Evolutionary conservation across 306 rosid species (phyloP), one percentile per base, ranked within the genome.

Genomic region (Cicer cuneatum): DNA sequence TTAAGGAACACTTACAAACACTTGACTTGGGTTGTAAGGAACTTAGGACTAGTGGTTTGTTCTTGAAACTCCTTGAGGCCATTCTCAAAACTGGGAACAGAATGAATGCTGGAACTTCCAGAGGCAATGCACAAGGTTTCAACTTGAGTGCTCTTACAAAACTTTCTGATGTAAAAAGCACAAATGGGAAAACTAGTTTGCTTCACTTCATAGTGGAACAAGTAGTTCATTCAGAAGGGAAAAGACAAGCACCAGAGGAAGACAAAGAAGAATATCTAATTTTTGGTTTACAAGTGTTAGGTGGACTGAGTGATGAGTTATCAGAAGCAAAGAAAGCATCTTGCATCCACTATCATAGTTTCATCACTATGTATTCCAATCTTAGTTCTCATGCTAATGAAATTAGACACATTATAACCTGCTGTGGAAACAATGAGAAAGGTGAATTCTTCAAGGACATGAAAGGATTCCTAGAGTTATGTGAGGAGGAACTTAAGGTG

Each of bases 101-200:
- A 41, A 84, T 94, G 98, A 94, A 94, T 80, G 90, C 92, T 15
- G 98, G 97, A 73, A 93, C 98, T 45, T 71, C 90, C 2, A 84
- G 97, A 80, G 98, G 96, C 35, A 86, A 86, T 74, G 95, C 92
- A 6, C 89, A 87, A 76, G 98, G 90, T 7, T 94, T 94, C 89
- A 87, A 94, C 76, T 83, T 92, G 12, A 82, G 65, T 16, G 74
- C 97, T 58, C 97, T 94, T 35, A 67, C 77, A 53, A 94, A 86
- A 65, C 89, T 91, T 53, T 83, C 94, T 74, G 92, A 87, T 69
- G 86, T 94, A 7, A 91, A 86, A 86, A 85, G 96, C 75, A 85
- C 91, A 43, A 89, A 86, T 76, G 95, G 95, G 35, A 92, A 91
- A 78, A 88, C 90, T 24, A 88, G 83, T 78, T 78, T 90, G 37